Base-by-base conservation (phyloP, 352 stramenopile species). In the Pythium aphanidermatum region DNA sequence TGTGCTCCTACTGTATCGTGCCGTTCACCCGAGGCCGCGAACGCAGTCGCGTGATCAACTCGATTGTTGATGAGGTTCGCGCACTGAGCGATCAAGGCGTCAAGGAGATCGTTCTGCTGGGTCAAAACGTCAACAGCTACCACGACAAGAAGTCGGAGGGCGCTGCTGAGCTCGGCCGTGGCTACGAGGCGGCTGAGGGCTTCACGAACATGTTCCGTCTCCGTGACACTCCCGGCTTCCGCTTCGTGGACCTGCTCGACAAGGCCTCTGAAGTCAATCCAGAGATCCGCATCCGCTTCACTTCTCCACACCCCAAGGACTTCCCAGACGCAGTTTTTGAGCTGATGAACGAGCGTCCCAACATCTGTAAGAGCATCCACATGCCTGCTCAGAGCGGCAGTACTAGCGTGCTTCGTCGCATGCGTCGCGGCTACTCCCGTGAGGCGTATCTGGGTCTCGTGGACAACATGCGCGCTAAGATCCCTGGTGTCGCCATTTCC, bases 111-210 rank as follows among this genome's bases (percentile, higher is more conserved):
- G 87, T 97, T 40, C 72, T 99, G 25, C 74, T 99, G n/a, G 97
- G 97, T 29, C 97, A 99, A 70, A 99, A 99, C 68, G 97, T 99
- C 33, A 99, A 99, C 72, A 98, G 87, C 43, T 99, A 99, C 66
- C 95, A 98, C 65, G 96, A 99, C 73, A 89, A 78, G 20, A 75
- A 85, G 50, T 90, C 77, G 0, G 70, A 83, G 33, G 80, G 73
- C 14, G 80, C 80, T 13, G 36, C 49, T 12, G 72, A 90, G 34
- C 57, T 75, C 19, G 83, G 83, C 1, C 77, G 83, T 7, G 71
- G 69, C 23, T 94, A 94, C 57, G 75, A 86, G 12, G 69, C 92
- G 11, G 95, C 95, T 29, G 70, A 82, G 13, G 95, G 95, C 14
- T 99, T 99, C 63, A 75, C 42, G 36, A 97, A 98, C 69, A 95